phyloP scores from a whole-genome alignment of 2,329 filamentous ascomycete species.

The Raffaelea ambrosiae region DNA sequence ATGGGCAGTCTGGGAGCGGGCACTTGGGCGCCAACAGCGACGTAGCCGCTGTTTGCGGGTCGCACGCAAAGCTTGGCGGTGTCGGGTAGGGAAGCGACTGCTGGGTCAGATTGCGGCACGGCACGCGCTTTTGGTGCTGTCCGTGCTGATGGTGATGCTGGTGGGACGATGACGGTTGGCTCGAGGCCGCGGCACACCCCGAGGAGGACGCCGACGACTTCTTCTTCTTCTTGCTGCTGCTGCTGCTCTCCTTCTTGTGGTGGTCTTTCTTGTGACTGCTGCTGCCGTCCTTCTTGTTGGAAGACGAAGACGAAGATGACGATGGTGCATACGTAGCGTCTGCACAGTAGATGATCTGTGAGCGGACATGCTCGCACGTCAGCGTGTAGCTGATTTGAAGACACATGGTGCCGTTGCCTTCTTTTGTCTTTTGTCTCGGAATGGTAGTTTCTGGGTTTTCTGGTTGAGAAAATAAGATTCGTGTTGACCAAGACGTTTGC shows the following conservation, averaged over 20 bases:
- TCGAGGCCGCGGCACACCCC: conserved; percentile 5
- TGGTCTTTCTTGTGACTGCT: background rate
- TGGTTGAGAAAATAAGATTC: too few species aligned
- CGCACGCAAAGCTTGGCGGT: conserved; percentile 30
- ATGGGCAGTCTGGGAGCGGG: conserved; percentile 38
- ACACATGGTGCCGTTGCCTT: conserved; percentile 28
- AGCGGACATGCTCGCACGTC: conserved; percentile 41
- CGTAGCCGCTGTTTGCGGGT: conserved; percentile 18
- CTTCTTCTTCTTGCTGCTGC: conserved; percentile 7
- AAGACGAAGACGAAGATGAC: background rate
- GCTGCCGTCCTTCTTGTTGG: background rate
- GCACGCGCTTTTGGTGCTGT: conserved; percentile 17
- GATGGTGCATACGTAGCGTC: conserved; percentile 21
- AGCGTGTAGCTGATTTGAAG: conserved; percentile 41
- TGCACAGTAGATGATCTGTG: conserved; percentile 34
- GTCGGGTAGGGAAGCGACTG: conserved; percentile 38
- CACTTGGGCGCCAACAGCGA: conserved; percentile 30
- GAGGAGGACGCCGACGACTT: conserved; percentile 11
- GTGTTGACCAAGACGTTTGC: too few species aligned
- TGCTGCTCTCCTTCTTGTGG: background rate
- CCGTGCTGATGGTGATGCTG: background rate
- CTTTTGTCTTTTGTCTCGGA: background rate
- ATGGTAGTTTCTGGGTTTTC: too few species aligned
- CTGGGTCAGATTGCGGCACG: conserved; percentile 34
- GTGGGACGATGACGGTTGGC: background rate